A percentile compares a stretch with the other conserved stretches of the same genome.
phyloP scores from a whole-genome alignment of 768 basidiomycete species.

The Russula lepida region DNA sequence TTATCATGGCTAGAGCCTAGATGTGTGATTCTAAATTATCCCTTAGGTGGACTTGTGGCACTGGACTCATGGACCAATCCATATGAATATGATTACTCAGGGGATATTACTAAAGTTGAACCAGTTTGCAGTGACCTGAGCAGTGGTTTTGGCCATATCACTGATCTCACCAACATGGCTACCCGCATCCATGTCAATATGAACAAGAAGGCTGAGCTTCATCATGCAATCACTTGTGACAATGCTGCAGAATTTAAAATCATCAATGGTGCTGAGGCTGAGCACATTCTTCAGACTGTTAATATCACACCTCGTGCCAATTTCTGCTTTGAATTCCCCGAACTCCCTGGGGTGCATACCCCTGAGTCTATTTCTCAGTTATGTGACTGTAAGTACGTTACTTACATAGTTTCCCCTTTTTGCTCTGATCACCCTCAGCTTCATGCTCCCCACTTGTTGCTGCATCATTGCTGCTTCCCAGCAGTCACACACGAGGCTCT shows the following conservation, averaged over 20 bases:
- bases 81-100: slow-evolving; percentile 88
- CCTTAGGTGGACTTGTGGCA: slow-evolving; percentile 91
- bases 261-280: slow-evolving; percentile 83
- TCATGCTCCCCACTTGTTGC: too few species aligned
- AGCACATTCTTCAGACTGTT: slow-evolving; percentile 86
- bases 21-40: slow-evolving; percentile 4
- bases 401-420: too few species aligned
- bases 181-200: slow-evolving; percentile 75
- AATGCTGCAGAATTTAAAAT: slow-evolving; percentile 93
- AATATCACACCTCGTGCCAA: slow-evolving; percentile 94
- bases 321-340: slow-evolving; percentile 92
- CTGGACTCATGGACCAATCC: slow-evolving; percentile 92
- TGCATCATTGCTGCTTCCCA: too few species aligned
- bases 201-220: slow-evolving; percentile 82
- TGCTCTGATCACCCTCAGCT: too few species aligned
- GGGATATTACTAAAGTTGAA: slow-evolving; percentile 98
- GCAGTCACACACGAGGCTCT: too few species aligned
- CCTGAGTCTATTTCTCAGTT: slow-evolving; percentile 69
- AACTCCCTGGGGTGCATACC: slow-evolving; percentile 56
- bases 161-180: slow-evolving; percentile 90
- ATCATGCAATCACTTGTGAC: slow-evolving; percentile 87
- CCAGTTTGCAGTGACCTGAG: slow-evolving; percentile 99
- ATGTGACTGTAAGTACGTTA: slow-evolving; percentile 74
- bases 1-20: neutral
- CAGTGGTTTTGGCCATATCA: slow-evolving; percentile 95